Base-by-base conservation (phyloP, 2,329 filamentous ascomycete genomes). In the Neofusicoccum parvum region DNA sequence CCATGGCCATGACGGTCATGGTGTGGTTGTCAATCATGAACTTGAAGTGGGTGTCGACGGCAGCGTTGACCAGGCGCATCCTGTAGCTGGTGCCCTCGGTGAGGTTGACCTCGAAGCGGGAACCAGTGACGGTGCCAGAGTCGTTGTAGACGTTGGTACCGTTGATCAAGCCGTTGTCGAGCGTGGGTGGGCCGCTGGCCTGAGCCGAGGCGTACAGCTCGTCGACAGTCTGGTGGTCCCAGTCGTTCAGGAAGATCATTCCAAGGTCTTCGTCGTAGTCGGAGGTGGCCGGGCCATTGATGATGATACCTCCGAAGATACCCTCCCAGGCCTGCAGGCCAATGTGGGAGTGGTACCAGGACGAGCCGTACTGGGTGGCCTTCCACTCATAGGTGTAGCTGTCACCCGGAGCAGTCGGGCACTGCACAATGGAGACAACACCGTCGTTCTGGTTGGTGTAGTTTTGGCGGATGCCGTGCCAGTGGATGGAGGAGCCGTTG, bases 401-500 rank as follows among this genome's bases (percentile, higher is more conserved):
- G 11, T 58, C 46, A 32, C 46, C 34, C 36, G 32, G 27, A 27
- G 48, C 62, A 37, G 72, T 53, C 1, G 77, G 78, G 67, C 79
- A 80, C 69, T 80, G 76, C 6, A 78, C 80, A 34, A 81, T 71
- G 15, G 80, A 80, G 14, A 78, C 77, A 3, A 87, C 85, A 50
- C 88, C 88, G 69, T 90, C 87, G 67, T 84, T 79, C 50, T 81
- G 77, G 69, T 83, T 85, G 56, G 80, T 85, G 70, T 81, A 78
- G 66, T 82, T 79, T 71, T 90, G 86, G 9, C 85, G 82, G 39
- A 90, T 67, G 0, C 84, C 88, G 70, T 90, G 87, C 76, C 82
- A 90, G 71, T 90, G 88, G 17, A 89, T 84, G 7, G 81, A 81
- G 9, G 86, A 89, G 45, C 87, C 86, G 67, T 90, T 89, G 20